Percentiles rank a stretch among this genome's conserved stretches.
Evolutionary conservation across 2,329 filamentous ascomycete genomes (phyloP).

Genomic region (Dactylellina parvicollis): DNA sequence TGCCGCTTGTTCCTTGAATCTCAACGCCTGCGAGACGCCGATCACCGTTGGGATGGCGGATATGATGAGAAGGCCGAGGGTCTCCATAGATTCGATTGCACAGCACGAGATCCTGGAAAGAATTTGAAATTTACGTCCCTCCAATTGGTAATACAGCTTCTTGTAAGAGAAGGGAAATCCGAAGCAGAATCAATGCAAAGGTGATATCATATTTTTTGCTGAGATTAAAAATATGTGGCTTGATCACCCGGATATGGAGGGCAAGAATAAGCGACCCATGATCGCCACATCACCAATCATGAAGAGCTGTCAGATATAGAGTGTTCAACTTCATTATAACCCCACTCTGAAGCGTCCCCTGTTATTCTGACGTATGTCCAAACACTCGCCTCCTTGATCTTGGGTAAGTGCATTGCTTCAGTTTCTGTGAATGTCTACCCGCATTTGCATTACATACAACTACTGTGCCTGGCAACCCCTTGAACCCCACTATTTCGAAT

Average conservation of each 20-base stretch:
- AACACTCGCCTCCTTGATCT: no score
- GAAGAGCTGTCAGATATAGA: background rate
- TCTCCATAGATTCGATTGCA: constrained; percentile 33
- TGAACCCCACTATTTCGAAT: no score
- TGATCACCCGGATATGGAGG: background rate
- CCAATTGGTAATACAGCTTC: no score
- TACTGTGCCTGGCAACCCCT: no score
- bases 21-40: constrained; percentile 48
- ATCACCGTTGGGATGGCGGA: constrained; percentile 52
- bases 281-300: constrained; percentile 2
- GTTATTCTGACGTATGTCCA: no score
- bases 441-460: no score
- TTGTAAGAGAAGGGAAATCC: background rate
- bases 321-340: no score
- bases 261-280: constrained; percentile 47
- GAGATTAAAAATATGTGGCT: constrained; percentile 12
- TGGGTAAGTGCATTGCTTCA: no score
- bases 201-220: constrained; percentile 32
- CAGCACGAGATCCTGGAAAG: background rate
- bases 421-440: no score
- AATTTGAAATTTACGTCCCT: no score
- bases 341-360: no score
- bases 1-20: constrained; percentile 48
- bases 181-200: no score
- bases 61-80: constrained; percentile 41